These are phyloP conservation scores for Zygosaccharomyces gambellarensis DNA, from an alignment of 805 yeast genomes.

Conservation along the genomic window DNA sequence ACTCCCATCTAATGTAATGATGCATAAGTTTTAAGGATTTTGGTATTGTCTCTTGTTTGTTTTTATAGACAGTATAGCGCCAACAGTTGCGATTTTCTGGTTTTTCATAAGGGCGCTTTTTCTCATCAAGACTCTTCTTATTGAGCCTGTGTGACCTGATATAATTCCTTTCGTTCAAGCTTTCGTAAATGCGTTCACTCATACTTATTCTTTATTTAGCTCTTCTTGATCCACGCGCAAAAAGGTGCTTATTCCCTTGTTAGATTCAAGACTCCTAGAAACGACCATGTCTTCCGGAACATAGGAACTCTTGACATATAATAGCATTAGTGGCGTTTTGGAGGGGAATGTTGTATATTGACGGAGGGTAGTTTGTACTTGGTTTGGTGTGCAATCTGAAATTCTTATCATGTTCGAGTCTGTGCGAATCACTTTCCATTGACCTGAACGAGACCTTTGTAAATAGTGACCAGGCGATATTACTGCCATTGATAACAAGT, in stretches of 20 bases:
- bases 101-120: too few species aligned
- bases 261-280: conserved; percentile 15
- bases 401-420: conserved; percentile 1
- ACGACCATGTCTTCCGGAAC: conserved; percentile 19
- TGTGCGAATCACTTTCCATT: conserved; percentile 21
- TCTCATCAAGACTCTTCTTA: too few species aligned
- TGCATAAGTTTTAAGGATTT: neutral
- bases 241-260: conserved; percentile 22
- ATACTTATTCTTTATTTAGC: conserved; percentile 7
- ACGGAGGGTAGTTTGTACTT: conserved; percentile 22
- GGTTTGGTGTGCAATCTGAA: conserved; percentile 1
- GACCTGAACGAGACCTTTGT: conserved; percentile 16
- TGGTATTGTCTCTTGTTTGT: neutral
- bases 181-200: neutral
- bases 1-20: neutral
- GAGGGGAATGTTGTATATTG: conserved; percentile 25
- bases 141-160: too few species aligned
- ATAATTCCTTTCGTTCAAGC: too few species aligned
- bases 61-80: too few species aligned
- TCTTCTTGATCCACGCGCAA: conserved; percentile 20
- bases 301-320: conserved; percentile 20
- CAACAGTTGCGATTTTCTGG: too few species aligned
- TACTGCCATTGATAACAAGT: conserved; percentile 23
- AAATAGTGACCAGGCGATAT: conserved; percentile 31
- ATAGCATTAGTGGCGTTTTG: conserved; percentile 32